phyloP scores from a whole-genome alignment of 805 yeast genomes.

The Citeromyces nyonsensis region DNA sequence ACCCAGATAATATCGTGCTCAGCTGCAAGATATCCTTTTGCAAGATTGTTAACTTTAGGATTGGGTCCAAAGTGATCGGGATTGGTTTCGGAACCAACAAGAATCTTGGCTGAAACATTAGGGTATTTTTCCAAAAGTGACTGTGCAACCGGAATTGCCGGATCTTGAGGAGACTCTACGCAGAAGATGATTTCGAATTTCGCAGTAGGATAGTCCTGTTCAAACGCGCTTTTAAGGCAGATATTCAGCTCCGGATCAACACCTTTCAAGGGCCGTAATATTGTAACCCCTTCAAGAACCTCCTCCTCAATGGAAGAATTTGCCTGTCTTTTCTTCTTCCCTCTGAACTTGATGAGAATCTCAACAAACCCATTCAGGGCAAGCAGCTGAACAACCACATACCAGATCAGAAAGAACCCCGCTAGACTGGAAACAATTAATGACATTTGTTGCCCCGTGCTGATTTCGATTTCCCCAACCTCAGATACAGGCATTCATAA shows the following conservation, averaged over 20 bases:
- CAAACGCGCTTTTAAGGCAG: constrained; percentile 54
- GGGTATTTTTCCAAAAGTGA: constrained; percentile 36
- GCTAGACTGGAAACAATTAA: constrained; percentile 3
- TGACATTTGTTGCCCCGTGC: too few relatives aligned
- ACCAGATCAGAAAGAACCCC: constrained; percentile 10
- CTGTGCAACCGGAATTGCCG: constrained; percentile 43
- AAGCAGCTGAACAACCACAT: constrained; percentile 11
- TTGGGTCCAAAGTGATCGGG: constrained; percentile 59
- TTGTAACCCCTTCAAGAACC: constrained; percentile 52
- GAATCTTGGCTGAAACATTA: constrained; percentile 36
- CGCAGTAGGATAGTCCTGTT: constrained; percentile 47
- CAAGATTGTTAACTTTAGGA: constrained; percentile 76
- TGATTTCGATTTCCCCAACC: too few relatives aligned
- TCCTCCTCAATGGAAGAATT: constrained; percentile 12
- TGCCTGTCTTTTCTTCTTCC: constrained; percentile 5
- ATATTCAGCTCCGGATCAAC: constrained; percentile 58
- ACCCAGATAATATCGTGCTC: constrained; percentile 70
- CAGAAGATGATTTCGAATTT: constrained; percentile 64
- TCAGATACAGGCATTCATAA: too few relatives aligned
- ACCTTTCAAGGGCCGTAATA: constrained; percentile 74
- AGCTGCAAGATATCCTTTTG: constrained; percentile 64
- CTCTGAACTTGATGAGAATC: constrained; percentile 9
- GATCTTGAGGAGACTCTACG: constrained; percentile 47
- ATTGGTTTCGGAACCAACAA: constrained; percentile 26
- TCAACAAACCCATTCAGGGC: constrained; percentile 14